These are phyloP conservation scores for Senna siamea DNA, from an alignment of 306 rosid species.

Conservation along the genomic window DNA sequence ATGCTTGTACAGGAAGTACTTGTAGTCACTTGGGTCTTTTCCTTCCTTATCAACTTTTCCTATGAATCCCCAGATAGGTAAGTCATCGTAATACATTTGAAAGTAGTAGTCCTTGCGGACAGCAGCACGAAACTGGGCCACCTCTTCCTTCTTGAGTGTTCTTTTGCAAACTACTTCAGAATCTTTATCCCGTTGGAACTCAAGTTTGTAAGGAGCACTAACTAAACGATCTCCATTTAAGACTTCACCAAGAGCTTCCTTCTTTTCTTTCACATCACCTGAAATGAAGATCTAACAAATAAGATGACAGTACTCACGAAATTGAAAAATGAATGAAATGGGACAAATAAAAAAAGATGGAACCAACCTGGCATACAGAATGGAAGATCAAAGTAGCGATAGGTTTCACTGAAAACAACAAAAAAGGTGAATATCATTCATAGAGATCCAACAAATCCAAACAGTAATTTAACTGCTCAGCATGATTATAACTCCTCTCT, in stretches of 20 bases:
- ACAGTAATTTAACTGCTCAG: not conserved
- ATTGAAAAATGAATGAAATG: not conserved
- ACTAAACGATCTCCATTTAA: constrained; percentile 90
- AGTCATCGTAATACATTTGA: constrained; percentile 88
- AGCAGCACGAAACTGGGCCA: constrained; percentile 65
- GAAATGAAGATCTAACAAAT: constrained; percentile 36
- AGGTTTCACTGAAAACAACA: constrained; percentile 9
- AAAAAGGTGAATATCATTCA: not conserved
- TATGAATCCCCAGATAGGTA: constrained; percentile 89
- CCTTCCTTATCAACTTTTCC: constrained; percentile 77
- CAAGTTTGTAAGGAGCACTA: constrained; percentile 78
- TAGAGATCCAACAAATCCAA: not conserved
- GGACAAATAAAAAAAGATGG: not conserved
- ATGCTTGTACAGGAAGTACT: constrained; percentile 72
- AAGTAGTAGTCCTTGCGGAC: constrained; percentile 80
- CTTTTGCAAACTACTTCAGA: constrained; percentile 55
- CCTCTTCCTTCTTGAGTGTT: constrained; percentile 60
- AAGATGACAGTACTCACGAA: not conserved
- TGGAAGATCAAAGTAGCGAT: constrained; percentile 79
- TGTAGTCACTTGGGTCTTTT: constrained; percentile 76
- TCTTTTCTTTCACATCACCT: constrained; percentile 72
- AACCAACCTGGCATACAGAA: constrained; percentile 77
- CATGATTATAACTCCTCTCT: not conserved
- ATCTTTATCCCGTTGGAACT: constrained; percentile 66
- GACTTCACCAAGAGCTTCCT: constrained; percentile 91